Conservation (phyloP, 78 protist species). For the Mantamonas sphyraenae region DNA sequence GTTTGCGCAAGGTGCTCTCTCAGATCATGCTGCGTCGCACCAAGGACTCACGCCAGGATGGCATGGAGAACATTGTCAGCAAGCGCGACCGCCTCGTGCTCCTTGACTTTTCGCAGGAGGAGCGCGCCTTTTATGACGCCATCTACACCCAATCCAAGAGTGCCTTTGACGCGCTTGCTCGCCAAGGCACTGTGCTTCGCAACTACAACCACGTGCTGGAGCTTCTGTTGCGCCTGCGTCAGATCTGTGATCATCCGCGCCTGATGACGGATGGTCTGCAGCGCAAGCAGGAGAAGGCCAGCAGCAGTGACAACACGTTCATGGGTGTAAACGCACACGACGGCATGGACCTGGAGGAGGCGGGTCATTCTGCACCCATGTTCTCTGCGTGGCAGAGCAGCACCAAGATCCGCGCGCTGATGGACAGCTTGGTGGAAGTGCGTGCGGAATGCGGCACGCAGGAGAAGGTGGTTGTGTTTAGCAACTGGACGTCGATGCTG, state of each 20-base stretch:
- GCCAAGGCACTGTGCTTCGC: conserved; percentile 30
- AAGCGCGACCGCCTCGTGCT: background rate
- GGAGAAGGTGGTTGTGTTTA: background rate
- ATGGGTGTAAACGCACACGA: too few relatives aligned
- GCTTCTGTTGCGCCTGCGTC: conserved; percentile 66
- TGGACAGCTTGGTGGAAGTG: too few relatives aligned
- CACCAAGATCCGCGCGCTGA: too few relatives aligned
- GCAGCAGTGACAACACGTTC: too few relatives aligned
- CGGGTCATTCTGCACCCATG: too few relatives aligned
- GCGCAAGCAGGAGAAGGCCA: too few relatives aligned
- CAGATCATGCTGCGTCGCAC: conserved; percentile 22
- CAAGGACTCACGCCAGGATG: background rate
- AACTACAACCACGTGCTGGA: conserved; percentile 74
- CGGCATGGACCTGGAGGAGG: too few relatives aligned
- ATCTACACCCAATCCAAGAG: background rate
- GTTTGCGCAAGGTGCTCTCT: background rate
- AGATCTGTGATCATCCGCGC: conserved; percentile 56
- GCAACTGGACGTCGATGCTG: background rate
- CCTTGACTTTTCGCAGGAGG: background rate
- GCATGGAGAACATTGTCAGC: background rate
- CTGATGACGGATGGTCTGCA: background rate
- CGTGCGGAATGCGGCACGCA: too few relatives aligned
- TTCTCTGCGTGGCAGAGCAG: too few relatives aligned
- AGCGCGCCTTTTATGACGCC: conserved; percentile 10
- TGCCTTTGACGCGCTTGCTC: conserved; percentile 10